A percentile compares a stretch with the other conserved stretches of the same genome.
Conservation (phyloP, 2,329 filamentous ascomycete species). For the Neopestalotiopsis clavispora region DNA sequence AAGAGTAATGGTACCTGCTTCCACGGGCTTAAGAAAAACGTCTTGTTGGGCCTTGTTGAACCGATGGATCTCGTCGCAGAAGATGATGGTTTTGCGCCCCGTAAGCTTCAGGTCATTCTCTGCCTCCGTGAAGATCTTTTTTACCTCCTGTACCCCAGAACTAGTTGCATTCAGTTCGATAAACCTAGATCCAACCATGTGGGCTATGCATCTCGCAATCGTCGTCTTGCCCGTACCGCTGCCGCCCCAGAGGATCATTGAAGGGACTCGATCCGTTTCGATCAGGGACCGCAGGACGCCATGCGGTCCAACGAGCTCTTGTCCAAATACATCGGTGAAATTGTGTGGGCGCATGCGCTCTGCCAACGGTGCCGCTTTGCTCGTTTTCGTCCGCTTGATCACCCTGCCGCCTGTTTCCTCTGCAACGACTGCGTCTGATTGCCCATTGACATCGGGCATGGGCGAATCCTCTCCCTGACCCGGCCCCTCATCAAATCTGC, state of each 20-base stretch:
- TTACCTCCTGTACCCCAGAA: constrained; percentile 86
- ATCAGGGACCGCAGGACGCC: constrained; percentile 90
- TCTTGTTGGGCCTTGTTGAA: constrained; percentile 94
- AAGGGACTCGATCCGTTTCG: constrained; percentile 83
- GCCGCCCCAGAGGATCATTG: constrained; percentile 92
- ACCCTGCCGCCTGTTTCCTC: constrained; percentile 45
- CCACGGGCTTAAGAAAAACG: constrained; percentile 90
- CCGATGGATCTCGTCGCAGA: constrained; percentile 95
- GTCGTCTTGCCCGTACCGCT: constrained; percentile 87
- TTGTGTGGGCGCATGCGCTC: constrained; percentile 89
- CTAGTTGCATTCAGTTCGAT: constrained; percentile 96
- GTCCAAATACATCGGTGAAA: constrained; percentile 86
- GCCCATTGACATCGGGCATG: constrained; percentile 28
- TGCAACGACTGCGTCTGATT: constrained; percentile 26
- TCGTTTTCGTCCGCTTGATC: constrained; percentile 70
- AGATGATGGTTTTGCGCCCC: constrained; percentile 91
- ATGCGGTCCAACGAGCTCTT: constrained; percentile 83
- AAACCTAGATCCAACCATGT: constrained; percentile 81
- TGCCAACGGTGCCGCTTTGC: constrained; percentile 80
- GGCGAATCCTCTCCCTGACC: constrained; percentile 39
- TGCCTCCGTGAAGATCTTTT: constrained; percentile 88
- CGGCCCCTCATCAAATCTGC: constrained; percentile 60
- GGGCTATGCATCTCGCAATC: constrained; percentile 88
- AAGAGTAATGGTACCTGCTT: constrained; percentile 86
- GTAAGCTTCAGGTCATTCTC: constrained; percentile 79